Percentiles rank a stretch among this genome's conserved stretches.
Evolutionary conservation across 345 rosid genomes (phyloP).

Genomic region (Isatis tinctoria): DNA sequence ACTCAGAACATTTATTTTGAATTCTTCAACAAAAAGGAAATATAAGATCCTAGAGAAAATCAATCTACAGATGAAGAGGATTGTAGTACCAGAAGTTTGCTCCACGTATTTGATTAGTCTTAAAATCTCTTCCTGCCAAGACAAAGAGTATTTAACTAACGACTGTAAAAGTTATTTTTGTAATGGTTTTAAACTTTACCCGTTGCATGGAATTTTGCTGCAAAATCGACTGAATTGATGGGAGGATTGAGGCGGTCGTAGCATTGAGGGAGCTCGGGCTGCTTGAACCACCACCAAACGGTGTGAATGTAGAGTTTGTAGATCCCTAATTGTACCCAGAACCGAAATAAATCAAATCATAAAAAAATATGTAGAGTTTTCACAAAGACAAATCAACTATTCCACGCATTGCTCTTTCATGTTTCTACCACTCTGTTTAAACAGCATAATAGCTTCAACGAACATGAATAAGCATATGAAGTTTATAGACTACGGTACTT

Average conservation of each 20-base stretch:
- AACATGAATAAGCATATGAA: not conserved
- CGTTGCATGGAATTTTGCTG: conserved; percentile 79
- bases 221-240: conserved; percentile 74
- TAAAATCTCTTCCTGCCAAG: conserved; percentile 85
- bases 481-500: conserved; percentile 5
- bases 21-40: not conserved
- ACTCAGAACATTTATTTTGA: conserved; percentile 15
- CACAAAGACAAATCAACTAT: not conserved
- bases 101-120: conserved; percentile 75
- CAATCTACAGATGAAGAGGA: not conserved
- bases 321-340: conserved; percentile 53
- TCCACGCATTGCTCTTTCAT: not conserved
- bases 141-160: not conserved
- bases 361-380: too few relatives aligned
- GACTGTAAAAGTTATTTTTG: not conserved
- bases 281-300: conserved; percentile 46
- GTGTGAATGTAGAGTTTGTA: conserved; percentile 42
- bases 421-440: not conserved
- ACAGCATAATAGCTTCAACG: not conserved
- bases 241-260: conserved; percentile 48
- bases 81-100: conserved; percentile 67
- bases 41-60: not conserved
- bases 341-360: not conserved
- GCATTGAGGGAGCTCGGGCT: conserved; percentile 46
- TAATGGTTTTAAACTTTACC: conserved; percentile 37